Base-by-base conservation (phyloP, 352 stramenopile species). In the Phytopythium litorale region DNA sequence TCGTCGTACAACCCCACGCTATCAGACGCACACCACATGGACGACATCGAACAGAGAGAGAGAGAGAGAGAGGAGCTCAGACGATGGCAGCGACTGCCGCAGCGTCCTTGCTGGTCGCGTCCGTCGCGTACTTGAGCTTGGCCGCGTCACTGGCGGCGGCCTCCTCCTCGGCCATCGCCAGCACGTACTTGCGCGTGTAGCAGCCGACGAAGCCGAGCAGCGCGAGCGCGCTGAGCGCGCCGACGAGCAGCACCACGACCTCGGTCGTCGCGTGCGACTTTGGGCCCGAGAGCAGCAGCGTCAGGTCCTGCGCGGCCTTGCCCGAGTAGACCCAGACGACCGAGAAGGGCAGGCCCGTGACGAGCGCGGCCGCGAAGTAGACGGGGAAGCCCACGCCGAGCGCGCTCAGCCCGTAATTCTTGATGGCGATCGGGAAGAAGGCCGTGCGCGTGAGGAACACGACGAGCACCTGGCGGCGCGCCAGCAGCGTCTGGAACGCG, bases 381-480 rank as follows among this genome's bases (percentile, higher is more conserved):
- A 92, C 75, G 13, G 67, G 56, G 33, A 92, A 92, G 28, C 57
- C 66, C 19, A 94, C 84, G 57, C 91, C 80, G 16, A 94, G 65
- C 30, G 91, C 82, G 60, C 84, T 94, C 25, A 94, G 81, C 38
- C 84, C 84, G 61, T 94, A 94, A 64, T 94, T 94, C 62, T 94
- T 94, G 70, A 94, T 74, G 43, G 81, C 84, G 64, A 94, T 94
- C 13, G 84, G 84, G 62, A 94, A 92, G 62, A 91, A 92, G 30
- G 84, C 84, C 23, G 85, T 79, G 30, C 84, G 81, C 33, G 82
- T 92, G 58, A 94, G 73, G 60, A 90, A 91, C 33, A 94, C 84
- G 42, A 94, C 74, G 46, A 94, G 75, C 54, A 91, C 72, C 61
- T 92, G 76, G 0, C 72, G 72, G 58, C 81, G 81, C 21, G 56